Evolutionary conservation across 148 eudicot genomes (phyloP).

Genomic region (Silene conica): DNA sequence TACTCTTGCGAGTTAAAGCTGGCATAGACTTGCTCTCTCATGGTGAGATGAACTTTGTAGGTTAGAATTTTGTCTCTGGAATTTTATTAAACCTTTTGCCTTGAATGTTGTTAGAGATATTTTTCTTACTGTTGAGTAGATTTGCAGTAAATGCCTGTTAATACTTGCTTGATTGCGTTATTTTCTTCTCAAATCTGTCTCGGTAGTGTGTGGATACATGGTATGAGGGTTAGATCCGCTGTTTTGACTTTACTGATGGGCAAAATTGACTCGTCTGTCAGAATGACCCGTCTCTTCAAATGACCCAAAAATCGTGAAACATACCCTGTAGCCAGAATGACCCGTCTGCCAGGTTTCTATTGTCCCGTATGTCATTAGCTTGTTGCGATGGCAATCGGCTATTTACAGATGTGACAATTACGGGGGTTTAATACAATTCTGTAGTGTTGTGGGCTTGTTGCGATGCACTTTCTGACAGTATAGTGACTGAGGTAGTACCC

Average conservation of each 20-base stretch:
- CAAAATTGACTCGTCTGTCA: too few relatives aligned
- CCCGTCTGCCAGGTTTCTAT: too few relatives aligned
- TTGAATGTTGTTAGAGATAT: slow-evolving; percentile 17
- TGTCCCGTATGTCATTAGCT: too few relatives aligned
- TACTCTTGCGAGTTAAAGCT: slow-evolving; percentile 7
- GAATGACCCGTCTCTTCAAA: too few relatives aligned
- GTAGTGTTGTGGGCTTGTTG: too few relatives aligned
- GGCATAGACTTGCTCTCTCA: background rate
- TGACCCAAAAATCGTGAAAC: too few relatives aligned
- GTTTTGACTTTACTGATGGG: background rate
- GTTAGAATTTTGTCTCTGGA: slow-evolving; percentile 14
- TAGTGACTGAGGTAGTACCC: too few relatives aligned
- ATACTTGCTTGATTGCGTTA: background rate
- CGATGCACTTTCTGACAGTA: too few relatives aligned
- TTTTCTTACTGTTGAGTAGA: slow-evolving; percentile 8
- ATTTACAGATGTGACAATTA: too few relatives aligned
- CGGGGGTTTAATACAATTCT: too few relatives aligned
- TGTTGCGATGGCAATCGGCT: too few relatives aligned
- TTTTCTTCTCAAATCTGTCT: background rate
- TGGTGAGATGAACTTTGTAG: slow-evolving; percentile 7
- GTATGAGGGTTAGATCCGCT: background rate
- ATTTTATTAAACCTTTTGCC: background rate
- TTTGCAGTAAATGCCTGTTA: slow-evolving; percentile 3
- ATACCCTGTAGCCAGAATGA: too few relatives aligned
- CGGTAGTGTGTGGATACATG: background rate